Evolutionary conservation across 2,329 filamentous ascomycete species (phyloP).

Genomic region (Ascochyta clinopodiicola): DNA sequence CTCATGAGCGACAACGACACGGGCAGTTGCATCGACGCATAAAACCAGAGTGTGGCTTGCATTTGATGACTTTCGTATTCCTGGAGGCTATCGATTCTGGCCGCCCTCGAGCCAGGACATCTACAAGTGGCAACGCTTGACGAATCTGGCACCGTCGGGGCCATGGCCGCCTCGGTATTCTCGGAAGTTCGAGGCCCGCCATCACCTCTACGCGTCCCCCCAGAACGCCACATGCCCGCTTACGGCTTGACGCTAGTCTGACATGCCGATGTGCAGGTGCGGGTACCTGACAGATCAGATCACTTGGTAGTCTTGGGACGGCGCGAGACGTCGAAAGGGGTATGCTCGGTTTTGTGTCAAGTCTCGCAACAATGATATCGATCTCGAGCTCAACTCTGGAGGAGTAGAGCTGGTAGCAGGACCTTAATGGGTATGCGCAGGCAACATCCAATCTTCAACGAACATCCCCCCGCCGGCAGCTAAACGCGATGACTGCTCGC

Average conservation of each 20-base stretch:
- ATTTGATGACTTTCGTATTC: constrained; percentile 15
- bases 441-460: not conserved
- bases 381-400: not conserved
- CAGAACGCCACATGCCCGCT: constrained; percentile 13
- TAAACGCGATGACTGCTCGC: not conserved
- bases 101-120: constrained; percentile 9
- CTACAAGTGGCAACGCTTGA: constrained; percentile 7
- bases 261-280: constrained; percentile 2
- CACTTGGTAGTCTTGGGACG: not conserved
- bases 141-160: constrained; percentile 7
- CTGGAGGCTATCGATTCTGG: constrained; percentile 10
- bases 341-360: not conserved
- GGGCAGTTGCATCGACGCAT: constrained; percentile 1
- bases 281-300: constrained; percentile 10
- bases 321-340: not conserved
- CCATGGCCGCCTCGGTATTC: constrained; percentile 2
- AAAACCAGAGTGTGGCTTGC: constrained; percentile 5
- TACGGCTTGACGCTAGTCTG: constrained; percentile 2
- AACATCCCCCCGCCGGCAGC: not conserved
- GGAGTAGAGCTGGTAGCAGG: not conserved
- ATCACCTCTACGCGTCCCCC: constrained; percentile 6
- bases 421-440: not conserved
- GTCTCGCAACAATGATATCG: not conserved
- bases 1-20: not conserved
- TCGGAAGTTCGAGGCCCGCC: constrained; percentile 4